Percentiles rank a stretch among this genome's conserved stretches.
phyloP scores from a whole-genome alignment of 306 rosid genomes.

The Rubus idaeus region DNA sequence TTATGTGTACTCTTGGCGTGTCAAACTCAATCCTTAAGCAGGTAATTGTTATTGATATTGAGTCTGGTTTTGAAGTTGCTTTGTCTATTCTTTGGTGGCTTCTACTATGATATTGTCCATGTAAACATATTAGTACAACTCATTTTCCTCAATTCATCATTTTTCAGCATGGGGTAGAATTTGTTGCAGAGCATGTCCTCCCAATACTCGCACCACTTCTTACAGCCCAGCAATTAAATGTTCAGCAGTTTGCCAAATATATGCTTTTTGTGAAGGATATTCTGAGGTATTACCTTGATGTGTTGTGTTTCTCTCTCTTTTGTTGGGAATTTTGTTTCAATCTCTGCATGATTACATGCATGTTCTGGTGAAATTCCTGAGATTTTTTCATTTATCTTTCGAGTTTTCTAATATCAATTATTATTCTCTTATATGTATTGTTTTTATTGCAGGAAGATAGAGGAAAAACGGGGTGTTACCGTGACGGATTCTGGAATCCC shows the following conservation, averaged over 20 bases:
- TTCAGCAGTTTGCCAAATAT: slow-evolving; percentile 98
- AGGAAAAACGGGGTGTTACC: slow-evolving; percentile 90
- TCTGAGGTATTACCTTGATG: slow-evolving; percentile 55
- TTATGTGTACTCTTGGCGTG: slow-evolving; percentile 98
- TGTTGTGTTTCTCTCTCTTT: background rate
- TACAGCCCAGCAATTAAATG: slow-evolving; percentile 85
- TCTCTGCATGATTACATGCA: slow-evolving; percentile 9
- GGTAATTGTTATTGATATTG: slow-evolving; percentile 41
- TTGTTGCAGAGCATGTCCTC: slow-evolving; percentile 95
- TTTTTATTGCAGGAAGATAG: slow-evolving; percentile 67
- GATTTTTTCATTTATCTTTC: background rate
- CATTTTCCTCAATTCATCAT: slow-evolving; percentile 31
- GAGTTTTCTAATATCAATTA: background rate
- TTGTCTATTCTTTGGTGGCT: slow-evolving; percentile 17
- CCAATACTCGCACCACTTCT: slow-evolving; percentile 81
- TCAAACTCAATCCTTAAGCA: slow-evolving; percentile 89
- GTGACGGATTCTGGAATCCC: slow-evolving; percentile 77
- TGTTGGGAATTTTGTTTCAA: background rate
- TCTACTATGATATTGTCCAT: slow-evolving; percentile 18
- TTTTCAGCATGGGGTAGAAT: slow-evolving; percentile 85
- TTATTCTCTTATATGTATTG: slow-evolving; percentile 9
- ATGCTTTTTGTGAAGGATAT: slow-evolving; percentile 98
- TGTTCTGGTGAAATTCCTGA: slow-evolving; percentile 1
- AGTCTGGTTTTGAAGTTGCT: background rate
- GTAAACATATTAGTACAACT: slow-evolving; percentile 14